Evolutionary conservation across 1,284 basidiomycete species (phyloP).

Genomic region (Pseudozyma hubeiensis): DNA sequence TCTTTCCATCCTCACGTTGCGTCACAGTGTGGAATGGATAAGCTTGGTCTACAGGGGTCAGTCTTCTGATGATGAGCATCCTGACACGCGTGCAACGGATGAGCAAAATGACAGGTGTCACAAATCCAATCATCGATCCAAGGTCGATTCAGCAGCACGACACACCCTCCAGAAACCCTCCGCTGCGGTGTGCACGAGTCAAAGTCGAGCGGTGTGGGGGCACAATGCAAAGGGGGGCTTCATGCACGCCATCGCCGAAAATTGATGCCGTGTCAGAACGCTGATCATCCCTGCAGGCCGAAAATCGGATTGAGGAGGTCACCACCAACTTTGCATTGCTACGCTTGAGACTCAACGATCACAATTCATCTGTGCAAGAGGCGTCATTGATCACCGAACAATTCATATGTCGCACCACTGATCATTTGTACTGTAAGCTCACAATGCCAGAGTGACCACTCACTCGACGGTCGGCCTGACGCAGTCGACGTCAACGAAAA

Average conservation of each 20-base stretch:
- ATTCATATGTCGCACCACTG: too few relatives aligned
- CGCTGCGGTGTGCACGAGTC: not conserved
- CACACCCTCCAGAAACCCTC: constrained; percentile 5
- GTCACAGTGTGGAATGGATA: not conserved
- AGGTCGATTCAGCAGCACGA: constrained; percentile 22
- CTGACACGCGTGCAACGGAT: constrained; percentile 17
- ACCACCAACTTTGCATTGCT: too few relatives aligned
- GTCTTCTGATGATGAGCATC: constrained; percentile 16
- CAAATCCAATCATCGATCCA: constrained; percentile 14
- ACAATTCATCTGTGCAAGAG: not conserved
- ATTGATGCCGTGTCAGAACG: constrained; percentile 5
- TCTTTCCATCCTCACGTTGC: not conserved
- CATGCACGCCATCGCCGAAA: constrained; percentile 5
- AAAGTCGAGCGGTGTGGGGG: not conserved
- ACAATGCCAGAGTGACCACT: too few relatives aligned
- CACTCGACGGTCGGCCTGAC: too few relatives aligned
- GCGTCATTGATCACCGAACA: not conserved
- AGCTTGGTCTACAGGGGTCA: not conserved
- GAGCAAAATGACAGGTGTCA: constrained; percentile 37
- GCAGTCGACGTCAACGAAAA: too few relatives aligned
- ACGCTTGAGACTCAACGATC: too few relatives aligned
- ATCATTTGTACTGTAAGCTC: too few relatives aligned
- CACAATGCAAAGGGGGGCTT: not conserved
- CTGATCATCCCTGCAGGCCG: constrained; percentile 1
- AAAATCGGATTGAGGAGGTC: not conserved